Conservation (phyloP, 495 filamentous ascomycete species). For the Aspergillus carlsbadensis region DNA sequence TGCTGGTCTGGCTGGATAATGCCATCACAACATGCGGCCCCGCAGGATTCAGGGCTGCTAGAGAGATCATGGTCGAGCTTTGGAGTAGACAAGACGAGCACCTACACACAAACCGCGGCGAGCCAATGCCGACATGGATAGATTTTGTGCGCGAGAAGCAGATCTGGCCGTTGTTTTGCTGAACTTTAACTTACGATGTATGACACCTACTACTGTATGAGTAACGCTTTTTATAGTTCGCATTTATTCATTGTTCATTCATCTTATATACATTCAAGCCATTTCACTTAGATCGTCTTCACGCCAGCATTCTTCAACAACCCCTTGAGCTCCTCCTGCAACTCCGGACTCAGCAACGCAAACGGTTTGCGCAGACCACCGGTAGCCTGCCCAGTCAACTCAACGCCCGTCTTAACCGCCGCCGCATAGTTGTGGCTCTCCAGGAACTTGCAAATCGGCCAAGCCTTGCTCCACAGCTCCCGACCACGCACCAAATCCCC, state of each 20-base stretch:
- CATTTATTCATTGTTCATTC: constrained; percentile 4
- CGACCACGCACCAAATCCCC: constrained; percentile 29
- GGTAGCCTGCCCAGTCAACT: constrained; percentile 31
- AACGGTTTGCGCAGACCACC: constrained; percentile 38
- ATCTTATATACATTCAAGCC: not conserved
- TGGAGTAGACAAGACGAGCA: constrained; percentile 33
- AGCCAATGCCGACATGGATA: constrained; percentile 31
- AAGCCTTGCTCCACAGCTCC: constrained; percentile 35
- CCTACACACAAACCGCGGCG: constrained; percentile 20
- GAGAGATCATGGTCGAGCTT: constrained; percentile 28
- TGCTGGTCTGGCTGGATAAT: constrained; percentile 24
- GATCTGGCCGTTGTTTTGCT: constrained; percentile 35
- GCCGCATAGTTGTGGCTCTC: constrained; percentile 35
- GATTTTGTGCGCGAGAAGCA: constrained; percentile 25
- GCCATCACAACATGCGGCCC: constrained; percentile 26
- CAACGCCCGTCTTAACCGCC: constrained; percentile 37
- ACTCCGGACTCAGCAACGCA: constrained; percentile 23
- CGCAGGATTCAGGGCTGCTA: constrained; percentile 22
- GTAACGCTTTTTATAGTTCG: no score
- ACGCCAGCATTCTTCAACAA: constrained; percentile 31
- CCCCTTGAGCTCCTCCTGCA: constrained; percentile 28
- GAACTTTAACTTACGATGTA: constrained; percentile 1
- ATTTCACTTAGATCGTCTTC: constrained; percentile 26
- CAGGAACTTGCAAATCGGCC: constrained; percentile 37
- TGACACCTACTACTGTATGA: not conserved